phyloP scores from a whole-genome alignment of 257 asterid genomes.

The Solanum chmielewskii region DNA sequence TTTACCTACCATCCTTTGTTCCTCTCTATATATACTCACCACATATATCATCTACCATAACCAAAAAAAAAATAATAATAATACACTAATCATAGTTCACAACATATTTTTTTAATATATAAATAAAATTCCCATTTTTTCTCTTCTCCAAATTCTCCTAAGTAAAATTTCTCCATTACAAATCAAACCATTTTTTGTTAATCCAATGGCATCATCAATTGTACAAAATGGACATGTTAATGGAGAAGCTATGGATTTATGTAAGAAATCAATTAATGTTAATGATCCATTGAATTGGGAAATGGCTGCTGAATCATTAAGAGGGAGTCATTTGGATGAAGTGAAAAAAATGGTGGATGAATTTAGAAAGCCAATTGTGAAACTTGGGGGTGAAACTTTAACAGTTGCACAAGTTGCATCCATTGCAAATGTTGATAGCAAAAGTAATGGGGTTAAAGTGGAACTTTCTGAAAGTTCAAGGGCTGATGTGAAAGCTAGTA shows the following conservation, averaged over 20 bases:
- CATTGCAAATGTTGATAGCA: conserved; percentile 30
- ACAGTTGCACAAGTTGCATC: conserved; percentile 86
- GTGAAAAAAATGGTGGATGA: conserved; percentile 83
- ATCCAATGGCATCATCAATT: not conserved
- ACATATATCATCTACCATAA: not conserved
- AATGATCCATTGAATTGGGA: conserved; percentile 80
- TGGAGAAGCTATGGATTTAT: conserved; percentile 15
- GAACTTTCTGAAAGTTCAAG: conserved; percentile 72
- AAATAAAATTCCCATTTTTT: not conserved
- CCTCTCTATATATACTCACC: conserved; percentile 39
- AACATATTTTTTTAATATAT: not conserved
- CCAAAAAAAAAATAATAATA: not conserved
- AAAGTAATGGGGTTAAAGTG: conserved; percentile 39
- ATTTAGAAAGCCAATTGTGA: conserved; percentile 62
- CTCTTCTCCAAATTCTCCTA: not conserved
- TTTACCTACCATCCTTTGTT: conserved; percentile 53
- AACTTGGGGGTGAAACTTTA: conserved; percentile 65
- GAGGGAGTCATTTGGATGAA: conserved; percentile 84
- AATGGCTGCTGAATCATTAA: conserved; percentile 60
- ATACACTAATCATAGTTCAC: not conserved
- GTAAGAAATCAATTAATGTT: conserved; percentile 7
- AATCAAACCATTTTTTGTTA: not conserved
- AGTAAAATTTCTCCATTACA: too few relatives aligned
- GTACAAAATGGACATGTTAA: conserved; percentile 20
- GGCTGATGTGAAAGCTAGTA: conserved; percentile 86